Percentiles rank a stretch among this genome's conserved stretches.
These are phyloP conservation scores for Jasminum sambac DNA, from an alignment of 257 asterid species.

Conservation along the genomic window DNA sequence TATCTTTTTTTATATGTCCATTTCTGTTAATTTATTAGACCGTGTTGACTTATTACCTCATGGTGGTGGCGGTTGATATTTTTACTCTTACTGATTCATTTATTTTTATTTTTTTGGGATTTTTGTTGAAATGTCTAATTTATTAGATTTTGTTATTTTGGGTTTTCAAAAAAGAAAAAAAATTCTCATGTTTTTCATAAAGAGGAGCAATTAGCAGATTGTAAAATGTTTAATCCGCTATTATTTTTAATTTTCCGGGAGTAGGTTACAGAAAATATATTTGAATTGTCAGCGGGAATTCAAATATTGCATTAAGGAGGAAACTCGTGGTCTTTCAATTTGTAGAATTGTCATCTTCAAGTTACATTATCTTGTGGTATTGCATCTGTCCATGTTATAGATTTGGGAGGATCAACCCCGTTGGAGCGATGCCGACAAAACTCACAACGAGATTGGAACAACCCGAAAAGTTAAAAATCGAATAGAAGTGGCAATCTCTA, in stretches of 20 bases:
- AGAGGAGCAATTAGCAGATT: too few relatives aligned
- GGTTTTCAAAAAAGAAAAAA: too few relatives aligned
- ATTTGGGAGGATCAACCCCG: conserved; percentile 96
- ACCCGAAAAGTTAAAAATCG: too few relatives aligned
- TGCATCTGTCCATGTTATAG: conserved; percentile 96
- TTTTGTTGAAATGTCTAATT: neutral
- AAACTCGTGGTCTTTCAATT: too few relatives aligned
- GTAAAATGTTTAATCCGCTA: neutral
- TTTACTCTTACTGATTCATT: neutral
- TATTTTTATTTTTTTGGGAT: neutral
- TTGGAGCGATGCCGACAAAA: too few relatives aligned
- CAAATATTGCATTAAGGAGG: neutral
- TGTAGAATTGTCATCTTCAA: neutral
- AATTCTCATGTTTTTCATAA: too few relatives aligned
- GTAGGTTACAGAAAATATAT: neutral
- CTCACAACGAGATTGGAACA: too few relatives aligned
- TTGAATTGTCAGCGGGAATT: neutral
- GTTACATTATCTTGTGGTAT: conserved; percentile 12
- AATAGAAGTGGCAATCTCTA: too few relatives aligned
- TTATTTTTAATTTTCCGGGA: neutral
- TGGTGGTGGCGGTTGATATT: too few relatives aligned
- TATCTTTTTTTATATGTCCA: conserved; percentile 7
- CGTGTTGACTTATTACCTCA: too few relatives aligned
- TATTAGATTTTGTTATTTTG: neutral
- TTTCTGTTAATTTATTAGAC: neutral